Percentiles rank a stretch among this genome's conserved stretches.
phyloP scores from a whole-genome alignment of 108 stramenopile species.

The Schizochytrium sp. region DNA sequence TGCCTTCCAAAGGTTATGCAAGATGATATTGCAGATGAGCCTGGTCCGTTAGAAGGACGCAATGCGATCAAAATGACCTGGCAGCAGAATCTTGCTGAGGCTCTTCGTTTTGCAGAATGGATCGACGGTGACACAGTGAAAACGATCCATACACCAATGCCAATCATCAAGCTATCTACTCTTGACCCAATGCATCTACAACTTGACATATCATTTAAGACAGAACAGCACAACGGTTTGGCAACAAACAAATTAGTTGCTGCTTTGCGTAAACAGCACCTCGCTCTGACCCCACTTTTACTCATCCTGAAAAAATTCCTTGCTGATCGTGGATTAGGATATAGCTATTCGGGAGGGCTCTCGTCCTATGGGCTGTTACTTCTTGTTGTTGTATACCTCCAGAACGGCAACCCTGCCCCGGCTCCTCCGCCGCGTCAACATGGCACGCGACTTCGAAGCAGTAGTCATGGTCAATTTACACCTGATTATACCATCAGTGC shows the following conservation, averaged over 20 bases:
- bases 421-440: background rate
- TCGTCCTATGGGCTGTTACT: conserved; percentile 71
- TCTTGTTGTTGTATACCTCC: conserved; percentile 69
- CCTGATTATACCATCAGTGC: conserved; percentile 24
- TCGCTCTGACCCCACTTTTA: conserved; percentile 67
- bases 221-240: conserved; percentile 70
- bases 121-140: conserved; percentile 70
- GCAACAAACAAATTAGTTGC: conserved; percentile 67
- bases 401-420: background rate
- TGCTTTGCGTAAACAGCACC: conserved; percentile 62
- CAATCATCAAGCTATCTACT: conserved; percentile 71
- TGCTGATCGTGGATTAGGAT: conserved; percentile 68
- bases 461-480: conserved; percentile 26
- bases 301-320: conserved; percentile 71
- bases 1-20: conserved; percentile 74
- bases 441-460: conserved; percentile 3
- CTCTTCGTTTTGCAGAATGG: conserved; percentile 70
- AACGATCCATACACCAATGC: conserved; percentile 73
- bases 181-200: conserved; percentile 8
- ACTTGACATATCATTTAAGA: conserved; percentile 72
- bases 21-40: conserved; percentile 71
- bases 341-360: conserved; percentile 71
- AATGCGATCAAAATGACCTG: conserved; percentile 78
- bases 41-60: conserved; percentile 74
- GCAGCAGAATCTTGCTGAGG: conserved; percentile 74